A percentile compares a stretch with the other conserved stretches of the same genome.
phyloP scores from a whole-genome alignment of 163 green algal genomes.

The Scenedesmus sp. region DNA sequence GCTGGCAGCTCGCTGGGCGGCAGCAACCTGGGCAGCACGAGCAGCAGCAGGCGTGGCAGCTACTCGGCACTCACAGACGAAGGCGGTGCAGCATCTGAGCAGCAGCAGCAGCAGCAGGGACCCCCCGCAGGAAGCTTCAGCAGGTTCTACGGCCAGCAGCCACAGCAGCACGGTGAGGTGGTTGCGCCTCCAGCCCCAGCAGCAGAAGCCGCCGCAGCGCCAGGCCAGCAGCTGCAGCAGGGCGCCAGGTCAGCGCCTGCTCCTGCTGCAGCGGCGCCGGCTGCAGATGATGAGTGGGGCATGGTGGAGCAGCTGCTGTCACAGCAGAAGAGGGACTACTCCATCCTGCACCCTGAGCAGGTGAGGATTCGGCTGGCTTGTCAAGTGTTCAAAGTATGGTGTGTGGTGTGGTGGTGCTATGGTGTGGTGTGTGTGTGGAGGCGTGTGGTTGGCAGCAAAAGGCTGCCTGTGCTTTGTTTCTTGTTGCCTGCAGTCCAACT shows the following conservation, averaged over 20 bases:
- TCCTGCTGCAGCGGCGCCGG: neutral
- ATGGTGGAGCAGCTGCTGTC: conserved; percentile 37
- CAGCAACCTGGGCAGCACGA: neutral
- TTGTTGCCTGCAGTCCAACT: neutral
- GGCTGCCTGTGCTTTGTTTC: too few relatives aligned
- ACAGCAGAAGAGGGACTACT: conserved; percentile 33
- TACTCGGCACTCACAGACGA: conserved; percentile 9
- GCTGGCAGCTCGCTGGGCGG: neutral
- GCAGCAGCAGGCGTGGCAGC: neutral
- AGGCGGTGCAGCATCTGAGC: neutral
- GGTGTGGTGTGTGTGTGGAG: neutral
- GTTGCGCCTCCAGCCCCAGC: neutral
- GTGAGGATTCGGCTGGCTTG: too few relatives aligned
- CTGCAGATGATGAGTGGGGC: conserved; percentile 41
- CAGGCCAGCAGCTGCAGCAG: neutral
- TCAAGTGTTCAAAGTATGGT: too few relatives aligned
- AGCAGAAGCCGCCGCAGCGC: neutral
- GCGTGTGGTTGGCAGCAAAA: too few relatives aligned
- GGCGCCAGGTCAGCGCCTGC: neutral
- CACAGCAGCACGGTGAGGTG: conserved; percentile 30
- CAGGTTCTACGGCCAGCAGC: conserved; percentile 31
- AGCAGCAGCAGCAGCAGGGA: conserved; percentile 36
- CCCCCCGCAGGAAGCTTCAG: neutral
- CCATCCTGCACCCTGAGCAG: conserved; percentile 44
- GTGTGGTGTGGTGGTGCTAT: neutral